These are phyloP conservation scores for Trichosporon coremiiforme DNA, from an alignment of 1,284 basidiomycete genomes.

Conservation along the genomic window DNA sequence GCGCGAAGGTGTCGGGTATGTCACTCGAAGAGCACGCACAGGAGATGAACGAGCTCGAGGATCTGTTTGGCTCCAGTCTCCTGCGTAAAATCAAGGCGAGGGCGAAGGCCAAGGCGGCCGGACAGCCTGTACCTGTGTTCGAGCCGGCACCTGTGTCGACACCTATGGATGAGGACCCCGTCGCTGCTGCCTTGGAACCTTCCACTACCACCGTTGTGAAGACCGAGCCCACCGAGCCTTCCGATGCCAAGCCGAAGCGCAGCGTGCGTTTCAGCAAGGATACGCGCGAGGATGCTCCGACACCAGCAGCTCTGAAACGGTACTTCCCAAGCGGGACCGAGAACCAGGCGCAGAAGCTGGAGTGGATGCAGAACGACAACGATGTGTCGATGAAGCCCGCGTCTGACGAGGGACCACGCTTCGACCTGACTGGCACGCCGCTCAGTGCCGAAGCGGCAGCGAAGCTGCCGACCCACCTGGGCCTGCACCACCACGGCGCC, in stretches of 20 bases:
- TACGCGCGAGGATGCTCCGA: conserved; percentile 55
- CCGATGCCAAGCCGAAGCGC: background rate
- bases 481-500: conserved; percentile 79
- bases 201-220: background rate
- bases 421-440: conserved; percentile 71
- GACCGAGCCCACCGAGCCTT: background rate
- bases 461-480: conserved; percentile 72
- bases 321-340: conserved; percentile 74
- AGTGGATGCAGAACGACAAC: conserved; percentile 61
- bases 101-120: background rate
- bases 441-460: conserved; percentile 60
- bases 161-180: conserved; percentile 5
- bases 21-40: conserved; percentile 63
- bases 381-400: conserved; percentile 43
- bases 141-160: too few species aligned
- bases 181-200: background rate
- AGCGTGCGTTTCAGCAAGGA: conserved; percentile 53
- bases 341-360: conserved; percentile 65
- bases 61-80: conserved; percentile 67
- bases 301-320: conserved; percentile 75
- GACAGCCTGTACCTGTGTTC: background rate
- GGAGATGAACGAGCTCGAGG: conserved; percentile 66
- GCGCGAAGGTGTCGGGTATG: conserved; percentile 63
- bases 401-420: conserved; percentile 56
- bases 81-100: conserved; percentile 63